Base-by-base conservation (phyloP, 345 rosid genomes). In the Eucalyptus caleyi region DNA sequence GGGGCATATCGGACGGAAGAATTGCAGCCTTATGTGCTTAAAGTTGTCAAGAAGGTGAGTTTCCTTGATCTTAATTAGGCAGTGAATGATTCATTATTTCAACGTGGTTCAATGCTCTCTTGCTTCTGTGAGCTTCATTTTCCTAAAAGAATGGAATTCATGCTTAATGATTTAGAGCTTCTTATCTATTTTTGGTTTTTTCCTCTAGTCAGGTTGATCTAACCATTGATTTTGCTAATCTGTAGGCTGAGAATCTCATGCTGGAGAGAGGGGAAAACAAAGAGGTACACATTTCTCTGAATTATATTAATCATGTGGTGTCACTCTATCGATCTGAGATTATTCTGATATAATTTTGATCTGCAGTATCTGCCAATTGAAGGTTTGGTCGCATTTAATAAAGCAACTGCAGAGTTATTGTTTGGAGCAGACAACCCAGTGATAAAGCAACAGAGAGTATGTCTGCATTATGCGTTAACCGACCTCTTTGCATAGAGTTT, bases 281-380 rank as follows among this genome's bases (percentile, higher is more conserved):
- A 91, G 99, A 98, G 99, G 99, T 98, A 95, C 85, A 40, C 30
- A 40, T 40, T 77, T 40, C 47, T 77, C 30, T 40, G 47, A 60
- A 67, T 32, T 93, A 5, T 90, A 42, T 88, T 5, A 9, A 27
- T 89, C 69, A 81, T 27, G n/a, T 21, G 21, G 87, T 6, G 49
- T 69, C 27, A 27, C 82, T 51, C 59, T 56, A 83, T n/a, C 62
- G 8, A 45, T 30, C 82, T 8, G 26, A 53, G 50, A 30, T 92
- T n/a, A 30, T 88, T 90, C 0, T n/a, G 42, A 37, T 86, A 90
- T 90, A 37, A 86, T 90, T 89, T 37, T 77, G 32, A 88, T 87
- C n/a, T 95, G 91, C 93, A 98, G 99, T 98, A 98, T 93, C 98
- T 98, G 11, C 96, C 99, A 30, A 98, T 98, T n/a, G 99, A 98